Percentiles rank a stretch among this genome's conserved stretches.
Evolutionary conservation across 306 rosid species (phyloP).

Genomic region (Medicago truncatula): DNA sequence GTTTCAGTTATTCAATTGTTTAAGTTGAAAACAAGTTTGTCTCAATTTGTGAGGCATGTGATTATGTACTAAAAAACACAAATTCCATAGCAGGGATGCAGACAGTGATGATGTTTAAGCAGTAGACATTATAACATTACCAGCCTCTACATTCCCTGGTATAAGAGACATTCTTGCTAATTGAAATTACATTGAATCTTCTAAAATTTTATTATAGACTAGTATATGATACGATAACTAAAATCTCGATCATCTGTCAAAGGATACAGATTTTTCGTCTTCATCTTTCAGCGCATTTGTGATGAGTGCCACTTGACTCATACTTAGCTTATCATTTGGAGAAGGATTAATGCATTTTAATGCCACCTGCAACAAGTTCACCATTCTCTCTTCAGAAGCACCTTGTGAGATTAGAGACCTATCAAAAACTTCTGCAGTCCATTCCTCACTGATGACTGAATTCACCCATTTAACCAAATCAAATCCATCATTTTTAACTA

Average conservation of each 20-base stretch:
- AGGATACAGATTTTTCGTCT: constrained; percentile 60
- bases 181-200: background rate
- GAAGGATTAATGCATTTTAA: constrained; percentile 57
- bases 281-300: constrained; percentile 57
- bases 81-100: background rate
- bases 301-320: constrained; percentile 58
- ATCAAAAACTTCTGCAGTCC: constrained; percentile 74
- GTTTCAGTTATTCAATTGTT: constrained; percentile 11
- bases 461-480: constrained; percentile 70
- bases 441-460: constrained; percentile 71
- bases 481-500: constrained; percentile 66
- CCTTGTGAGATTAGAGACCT: constrained; percentile 53
- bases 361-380: constrained; percentile 70
- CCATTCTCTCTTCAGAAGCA: constrained; percentile 73
- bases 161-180: constrained; percentile 1
- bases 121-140: constrained; percentile 5
- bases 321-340: constrained; percentile 58
- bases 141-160: background rate
- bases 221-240: background rate
- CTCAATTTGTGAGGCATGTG: constrained; percentile 1
- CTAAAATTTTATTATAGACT: background rate
- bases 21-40: constrained; percentile 4
- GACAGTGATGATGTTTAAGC: background rate
- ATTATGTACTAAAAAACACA: background rate
- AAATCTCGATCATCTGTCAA: constrained; percentile 40